A percentile compares a stretch with the other conserved stretches of the same genome.
These are phyloP conservation scores for Akanthomyces lecanii DNA, from an alignment of 2,329 filamentous ascomycete species.

Conservation along the genomic window DNA sequence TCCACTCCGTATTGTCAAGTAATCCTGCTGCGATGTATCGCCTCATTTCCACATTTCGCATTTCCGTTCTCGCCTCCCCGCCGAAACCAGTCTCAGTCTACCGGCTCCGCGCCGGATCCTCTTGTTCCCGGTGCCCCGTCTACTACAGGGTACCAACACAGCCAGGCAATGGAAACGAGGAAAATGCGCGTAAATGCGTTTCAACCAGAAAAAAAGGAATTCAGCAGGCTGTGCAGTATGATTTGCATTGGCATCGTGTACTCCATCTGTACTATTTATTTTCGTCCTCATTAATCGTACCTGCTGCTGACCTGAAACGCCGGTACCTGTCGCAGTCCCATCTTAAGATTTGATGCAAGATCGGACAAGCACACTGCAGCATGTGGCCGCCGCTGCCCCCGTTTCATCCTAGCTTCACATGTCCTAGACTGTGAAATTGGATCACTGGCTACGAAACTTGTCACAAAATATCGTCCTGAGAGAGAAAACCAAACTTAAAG, in stretches of 20 bases:
- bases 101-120: too few species aligned
- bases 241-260: background rate
- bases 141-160: too few species aligned
- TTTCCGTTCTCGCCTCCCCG: too few species aligned
- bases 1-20: too few species aligned
- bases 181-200: background rate
- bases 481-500: too few species aligned
- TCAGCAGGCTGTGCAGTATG: background rate
- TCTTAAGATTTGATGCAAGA: background rate
- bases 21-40: too few species aligned
- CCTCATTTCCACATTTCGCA: too few species aligned
- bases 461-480: too few species aligned
- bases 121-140: too few species aligned
- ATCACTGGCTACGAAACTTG: too few species aligned
- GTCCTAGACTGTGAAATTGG: background rate
- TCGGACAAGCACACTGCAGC: background rate
- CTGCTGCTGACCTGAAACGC: slow-evolving; percentile 4
- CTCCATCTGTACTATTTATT: background rate
- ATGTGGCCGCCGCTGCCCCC: background rate
- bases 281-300: too few species aligned
- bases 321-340: background rate
- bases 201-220: background rate
- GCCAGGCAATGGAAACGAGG: background rate
- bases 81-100: too few species aligned
- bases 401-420: slow-evolving; percentile 12